Evolutionary conservation across 164 flowering plant species (phyloP), one percentile per base, ranked within the genome.

Genomic region (Magnolia sinica): DNA sequence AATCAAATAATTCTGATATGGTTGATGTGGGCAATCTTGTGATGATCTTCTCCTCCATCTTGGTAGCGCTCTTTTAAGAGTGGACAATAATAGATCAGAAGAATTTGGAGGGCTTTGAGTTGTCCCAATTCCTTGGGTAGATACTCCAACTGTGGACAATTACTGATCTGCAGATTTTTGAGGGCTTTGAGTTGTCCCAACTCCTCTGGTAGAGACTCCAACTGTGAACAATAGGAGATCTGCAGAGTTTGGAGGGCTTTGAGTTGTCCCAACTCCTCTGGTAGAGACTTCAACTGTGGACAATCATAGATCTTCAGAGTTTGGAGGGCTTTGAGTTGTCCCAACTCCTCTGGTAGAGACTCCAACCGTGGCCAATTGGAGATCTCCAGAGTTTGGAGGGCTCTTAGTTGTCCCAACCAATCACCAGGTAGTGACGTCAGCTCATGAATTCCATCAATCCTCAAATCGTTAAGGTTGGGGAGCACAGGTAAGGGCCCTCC

Each of bases 171-270:
- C 23, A 64, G 22, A 19, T 7, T 64, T 8, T 64, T 29, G 24
- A 64, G 31, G 7, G 68, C 20, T 10, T 64, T 24, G 68, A 64
- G 68, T 64, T 64, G 68, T 64, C 68, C 68, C 23, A 64, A 64
- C 11, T 24, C 68, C 20, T 22, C 24, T n/a, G 68, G 68, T 24
- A 64, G 24, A 23, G 29, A 64, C 20, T 10, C 8, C 24, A 64
- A 22, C 22, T 20, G 68, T n/a, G 24, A 24, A 22, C 23, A 6
- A 8, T 0, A 4, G 2, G 0, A 2, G 31, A 64, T 64, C 3
- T n/a, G 20, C 24, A 64, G 68, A 64, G 68, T 7, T 10, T n/a
- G 68, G 31, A 64, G 68, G 1, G 68, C 20, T 64, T 64, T 8
- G 68, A 64, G 68, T 9, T 64, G 68, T 64, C 24, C 24, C 9